Evolutionary conservation across 495 filamentous ascomycete species (phyloP).

Genomic region (Hyaloscypha variabilis): DNA sequence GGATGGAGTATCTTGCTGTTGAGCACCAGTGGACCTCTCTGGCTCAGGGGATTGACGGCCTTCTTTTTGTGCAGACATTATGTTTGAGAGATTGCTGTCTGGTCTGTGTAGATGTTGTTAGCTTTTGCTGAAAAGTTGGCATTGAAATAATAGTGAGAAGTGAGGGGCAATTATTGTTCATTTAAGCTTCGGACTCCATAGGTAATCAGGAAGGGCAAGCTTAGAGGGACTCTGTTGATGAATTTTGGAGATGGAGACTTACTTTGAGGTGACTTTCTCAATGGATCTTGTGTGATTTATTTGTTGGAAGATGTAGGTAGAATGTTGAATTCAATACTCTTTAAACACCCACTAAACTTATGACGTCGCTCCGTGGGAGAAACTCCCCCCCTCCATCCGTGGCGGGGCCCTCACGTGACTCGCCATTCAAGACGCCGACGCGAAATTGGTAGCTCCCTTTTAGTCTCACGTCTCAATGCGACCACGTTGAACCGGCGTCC

Average conservation of each 20-base stretch:
- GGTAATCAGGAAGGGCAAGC: not conserved
- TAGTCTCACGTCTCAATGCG: slow-evolving; percentile 8
- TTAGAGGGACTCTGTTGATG: not conserved
- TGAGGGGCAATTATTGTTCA: not conserved
- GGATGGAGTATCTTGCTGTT: slow-evolving; percentile 53
- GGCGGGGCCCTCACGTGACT: no score
- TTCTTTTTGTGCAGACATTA: slow-evolving; percentile 60
- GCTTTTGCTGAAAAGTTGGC: not conserved
- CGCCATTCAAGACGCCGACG: not conserved
- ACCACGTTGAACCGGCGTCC: slow-evolving; percentile 1
- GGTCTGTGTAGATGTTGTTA: not conserved
- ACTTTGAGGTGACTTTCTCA: slow-evolving; percentile 12
- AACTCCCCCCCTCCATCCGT: not conserved
- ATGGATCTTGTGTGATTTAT: slow-evolving; percentile 4
- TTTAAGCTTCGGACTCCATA: not conserved
- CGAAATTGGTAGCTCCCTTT: slow-evolving; percentile 5
- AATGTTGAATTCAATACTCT: slow-evolving; percentile 5
- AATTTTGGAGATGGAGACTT: slow-evolving; percentile 12
- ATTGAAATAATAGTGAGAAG: not conserved
- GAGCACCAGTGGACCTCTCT: slow-evolving; percentile 64
- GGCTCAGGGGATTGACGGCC: slow-evolving; percentile 85
- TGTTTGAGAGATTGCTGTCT: slow-evolving; percentile 16
- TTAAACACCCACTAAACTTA: slow-evolving; percentile 11
- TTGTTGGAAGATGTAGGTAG: not conserved
- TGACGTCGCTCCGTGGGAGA: not conserved